phyloP scores from a whole-genome alignment of 2,329 filamentous ascomycete genomes.

The Colletotrichum viniferum region DNA sequence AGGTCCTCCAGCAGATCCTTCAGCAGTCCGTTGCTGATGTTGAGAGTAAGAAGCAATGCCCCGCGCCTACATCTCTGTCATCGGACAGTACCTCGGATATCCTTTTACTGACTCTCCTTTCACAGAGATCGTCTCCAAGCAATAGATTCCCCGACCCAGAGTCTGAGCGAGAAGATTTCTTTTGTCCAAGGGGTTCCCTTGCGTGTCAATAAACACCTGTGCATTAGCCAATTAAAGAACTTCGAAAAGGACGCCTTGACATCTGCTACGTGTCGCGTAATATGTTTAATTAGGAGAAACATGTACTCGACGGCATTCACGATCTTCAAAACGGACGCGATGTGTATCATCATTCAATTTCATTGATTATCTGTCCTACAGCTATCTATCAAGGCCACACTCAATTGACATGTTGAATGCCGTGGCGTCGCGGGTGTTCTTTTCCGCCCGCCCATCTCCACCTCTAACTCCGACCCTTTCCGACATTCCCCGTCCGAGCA shows the following conservation, averaged over 20 bases:
- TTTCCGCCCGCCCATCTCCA: not conserved
- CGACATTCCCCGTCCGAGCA: slow-evolving; percentile 13
- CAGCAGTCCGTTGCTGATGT: slow-evolving; percentile 96
- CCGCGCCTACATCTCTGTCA: not conserved
- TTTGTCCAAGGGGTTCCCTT: slow-evolving; percentile 49
- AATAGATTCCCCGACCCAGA: slow-evolving; percentile 52
- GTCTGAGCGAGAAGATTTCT: slow-evolving; percentile 43
- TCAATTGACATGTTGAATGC: slow-evolving; percentile 1
- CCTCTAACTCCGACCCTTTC: slow-evolving; percentile 1
- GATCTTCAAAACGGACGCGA: not conserved
- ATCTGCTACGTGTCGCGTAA: slow-evolving; percentile 2
- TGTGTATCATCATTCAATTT: not conserved
- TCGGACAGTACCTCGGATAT: not conserved
- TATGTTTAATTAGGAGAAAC: slow-evolving; percentile 10
- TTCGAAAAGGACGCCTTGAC: slow-evolving; percentile 9
- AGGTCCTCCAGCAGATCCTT: slow-evolving; percentile 95
- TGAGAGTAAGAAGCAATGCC: slow-evolving; percentile 70
- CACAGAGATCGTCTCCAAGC: slow-evolving; percentile 67
- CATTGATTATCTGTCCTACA: not conserved
- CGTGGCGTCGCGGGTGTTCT: not conserved
- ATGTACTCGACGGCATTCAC: not conserved
- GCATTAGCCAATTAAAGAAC: slow-evolving; percentile 60
- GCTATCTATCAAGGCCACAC: not conserved
- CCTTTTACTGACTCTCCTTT: slow-evolving; percentile 34
- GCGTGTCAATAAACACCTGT: slow-evolving; percentile 65